These are phyloP conservation scores for Crepidotus variabilis DNA, from an alignment of 768 basidiomycete species.

Conservation along the genomic window DNA sequence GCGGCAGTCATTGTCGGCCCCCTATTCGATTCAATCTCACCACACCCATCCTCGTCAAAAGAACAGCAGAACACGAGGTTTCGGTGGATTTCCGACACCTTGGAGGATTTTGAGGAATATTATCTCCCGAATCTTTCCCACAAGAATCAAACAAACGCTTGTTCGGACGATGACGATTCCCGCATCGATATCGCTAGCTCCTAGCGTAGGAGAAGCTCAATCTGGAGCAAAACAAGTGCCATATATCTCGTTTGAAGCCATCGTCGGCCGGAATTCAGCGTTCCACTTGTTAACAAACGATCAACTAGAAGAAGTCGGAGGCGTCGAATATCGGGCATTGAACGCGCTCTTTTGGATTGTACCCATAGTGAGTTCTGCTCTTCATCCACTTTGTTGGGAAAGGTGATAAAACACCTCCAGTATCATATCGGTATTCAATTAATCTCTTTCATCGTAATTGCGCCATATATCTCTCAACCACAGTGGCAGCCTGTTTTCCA, in stretches of 20 bases:
- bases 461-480: constrained; percentile 68
- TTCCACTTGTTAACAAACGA: constrained; percentile 71
- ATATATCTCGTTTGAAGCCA: constrained; percentile 83
- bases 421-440: constrained; percentile 77
- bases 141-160: constrained; percentile 45
- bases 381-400: neutral
- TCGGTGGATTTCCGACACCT: constrained; percentile 78
- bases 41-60: constrained; percentile 14
- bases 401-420: constrained; percentile 31
- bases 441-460: constrained; percentile 66
- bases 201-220: constrained; percentile 32
- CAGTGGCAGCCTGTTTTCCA: constrained; percentile 59
- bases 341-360: constrained; percentile 82
- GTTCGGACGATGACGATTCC: constrained; percentile 76
- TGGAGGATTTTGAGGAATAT: constrained; percentile 47
- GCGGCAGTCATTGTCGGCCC: neutral
- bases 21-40: constrained; percentile 10
- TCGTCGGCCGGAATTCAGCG: constrained; percentile 78
- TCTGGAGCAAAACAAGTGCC: constrained; percentile 54
- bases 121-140: constrained; percentile 60
- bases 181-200: constrained; percentile 55
- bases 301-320: constrained; percentile 88
- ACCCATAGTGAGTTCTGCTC: constrained; percentile 47
- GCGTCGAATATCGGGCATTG: constrained; percentile 88
- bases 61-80: constrained; percentile 34